Evolutionary conservation across 2,329 filamentous ascomycete species (phyloP).

Genomic region (Rutstroemia sp.): DNA sequence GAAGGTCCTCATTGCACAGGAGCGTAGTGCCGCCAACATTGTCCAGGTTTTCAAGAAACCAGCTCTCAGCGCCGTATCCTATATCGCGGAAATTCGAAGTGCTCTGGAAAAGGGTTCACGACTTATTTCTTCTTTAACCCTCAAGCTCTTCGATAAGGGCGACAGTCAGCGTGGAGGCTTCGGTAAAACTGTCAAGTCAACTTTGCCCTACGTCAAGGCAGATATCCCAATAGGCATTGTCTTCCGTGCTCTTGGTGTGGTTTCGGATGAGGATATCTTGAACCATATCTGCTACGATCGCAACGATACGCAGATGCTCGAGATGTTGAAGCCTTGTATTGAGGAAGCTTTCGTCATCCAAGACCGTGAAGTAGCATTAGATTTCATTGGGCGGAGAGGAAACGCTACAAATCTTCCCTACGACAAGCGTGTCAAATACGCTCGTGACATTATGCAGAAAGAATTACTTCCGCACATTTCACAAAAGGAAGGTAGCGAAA

Average conservation of each 20-base stretch:
- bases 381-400: conserved; percentile 92
- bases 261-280: conserved; percentile 95
- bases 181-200: conserved; percentile 83
- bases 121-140: conserved; percentile 83
- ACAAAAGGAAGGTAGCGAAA: conserved; percentile 89
- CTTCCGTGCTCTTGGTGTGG: conserved; percentile 89
- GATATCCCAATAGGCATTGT: conserved; percentile 93
- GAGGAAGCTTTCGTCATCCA: conserved; percentile 96
- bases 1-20: conserved; percentile 96
- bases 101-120: conserved; percentile 94
- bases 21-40: conserved; percentile 95
- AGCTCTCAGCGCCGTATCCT: conserved; percentile 82
- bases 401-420: conserved; percentile 66
- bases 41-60: conserved; percentile 99
- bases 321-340: conserved; percentile 94
- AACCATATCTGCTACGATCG: conserved; percentile 97
- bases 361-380: conserved; percentile 86
- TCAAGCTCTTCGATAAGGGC: conserved; percentile 85
- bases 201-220: conserved; percentile 86
- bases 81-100: conserved; percentile 92
- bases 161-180: conserved; percentile 72
- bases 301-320: conserved; percentile 92
- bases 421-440: conserved; percentile 86
- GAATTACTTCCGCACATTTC: conserved; percentile 96
- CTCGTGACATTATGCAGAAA: conserved; percentile 91